Percentiles rank a stretch among this genome's conserved stretches.
These are phyloP conservation scores for Penicillium taxi DNA, from an alignment of 495 filamentous ascomycete genomes.

Conservation along the genomic window DNA sequence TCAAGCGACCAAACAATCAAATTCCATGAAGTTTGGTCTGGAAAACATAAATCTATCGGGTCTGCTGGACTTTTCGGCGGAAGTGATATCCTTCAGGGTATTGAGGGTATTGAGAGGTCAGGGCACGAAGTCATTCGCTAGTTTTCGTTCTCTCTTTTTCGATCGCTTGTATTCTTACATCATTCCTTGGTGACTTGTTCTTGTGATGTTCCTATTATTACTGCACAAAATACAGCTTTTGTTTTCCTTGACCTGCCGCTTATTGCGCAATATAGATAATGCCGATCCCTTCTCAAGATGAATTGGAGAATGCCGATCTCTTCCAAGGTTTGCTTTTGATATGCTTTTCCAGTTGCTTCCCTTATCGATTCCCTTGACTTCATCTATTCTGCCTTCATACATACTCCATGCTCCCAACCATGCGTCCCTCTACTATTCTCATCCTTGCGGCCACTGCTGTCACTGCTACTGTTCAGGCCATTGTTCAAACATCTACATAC, in stretches of 20 bases:
- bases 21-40: slow-evolving; percentile 91
- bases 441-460: slow-evolving; percentile 13
- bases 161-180: neutral
- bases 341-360: neutral
- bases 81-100: slow-evolving; percentile 77
- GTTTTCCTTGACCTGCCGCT: no score
- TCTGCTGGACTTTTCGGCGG: slow-evolving; percentile 67
- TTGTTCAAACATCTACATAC: slow-evolving; percentile 3
- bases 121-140: slow-evolving; percentile 43
- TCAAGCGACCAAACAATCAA: slow-evolving; percentile 91
- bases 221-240: neutral
- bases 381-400: neutral
- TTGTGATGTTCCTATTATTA: neutral
- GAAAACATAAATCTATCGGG: slow-evolving; percentile 48
- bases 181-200: no score
- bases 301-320: slow-evolving; percentile 14
- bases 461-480: no score
- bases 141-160: slow-evolving; percentile 3
- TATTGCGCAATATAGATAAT: slow-evolving; percentile 1
- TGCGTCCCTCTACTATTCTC: slow-evolving; percentile 17
- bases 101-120: slow-evolving; percentile 79
- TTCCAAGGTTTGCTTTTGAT: neutral
- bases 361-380: neutral
- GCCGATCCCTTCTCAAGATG: slow-evolving; percentile 3
- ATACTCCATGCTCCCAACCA: slow-evolving; percentile 1